These are phyloP conservation scores for Erythrobasidium hasegawianum DNA, from an alignment of 1,284 basidiomycete species.

Conservation along the genomic window DNA sequence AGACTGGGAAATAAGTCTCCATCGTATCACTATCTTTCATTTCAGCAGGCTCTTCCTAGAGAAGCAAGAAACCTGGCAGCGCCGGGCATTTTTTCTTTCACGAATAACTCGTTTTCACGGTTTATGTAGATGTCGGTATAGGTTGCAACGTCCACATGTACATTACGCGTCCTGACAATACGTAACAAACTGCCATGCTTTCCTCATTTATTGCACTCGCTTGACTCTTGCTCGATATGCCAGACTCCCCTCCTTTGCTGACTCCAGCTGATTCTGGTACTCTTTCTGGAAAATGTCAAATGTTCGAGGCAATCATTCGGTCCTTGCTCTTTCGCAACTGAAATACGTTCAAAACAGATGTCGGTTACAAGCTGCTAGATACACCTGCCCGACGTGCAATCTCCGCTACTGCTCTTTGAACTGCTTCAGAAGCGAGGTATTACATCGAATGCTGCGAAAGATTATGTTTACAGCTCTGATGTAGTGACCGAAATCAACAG, in stretches of 20 bases:
- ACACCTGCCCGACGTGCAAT: conserved; percentile 75
- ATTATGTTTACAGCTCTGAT: background rate
- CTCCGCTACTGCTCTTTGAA: conserved; percentile 69
- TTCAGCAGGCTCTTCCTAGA: too few relatives aligned
- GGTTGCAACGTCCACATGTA: too few relatives aligned
- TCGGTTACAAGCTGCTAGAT: conserved; percentile 66
- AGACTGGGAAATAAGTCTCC: too few relatives aligned
- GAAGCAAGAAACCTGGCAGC: too few relatives aligned
- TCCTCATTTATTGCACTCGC: too few relatives aligned
- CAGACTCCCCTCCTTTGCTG: background rate
- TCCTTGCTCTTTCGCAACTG: background rate
- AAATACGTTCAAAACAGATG: conserved; percentile 56
- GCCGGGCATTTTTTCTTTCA: too few relatives aligned
- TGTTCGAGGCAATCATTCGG: background rate
- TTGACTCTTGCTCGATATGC: background rate
- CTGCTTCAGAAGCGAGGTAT: conserved; percentile 59
- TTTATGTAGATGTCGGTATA: too few relatives aligned
- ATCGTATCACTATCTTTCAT: too few relatives aligned
- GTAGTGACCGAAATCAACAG: conserved; percentile 9
- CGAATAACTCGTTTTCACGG: too few relatives aligned
- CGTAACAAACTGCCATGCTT: too few relatives aligned
- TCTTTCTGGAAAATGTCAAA: conserved; percentile 20
- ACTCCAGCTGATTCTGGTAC: background rate
- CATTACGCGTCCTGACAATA: too few relatives aligned
- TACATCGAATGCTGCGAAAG: background rate